These are phyloP conservation scores for Anthracocystis panici-leucophaei DNA, from an alignment of 1,284 basidiomycete species.

Conservation along the genomic window DNA sequence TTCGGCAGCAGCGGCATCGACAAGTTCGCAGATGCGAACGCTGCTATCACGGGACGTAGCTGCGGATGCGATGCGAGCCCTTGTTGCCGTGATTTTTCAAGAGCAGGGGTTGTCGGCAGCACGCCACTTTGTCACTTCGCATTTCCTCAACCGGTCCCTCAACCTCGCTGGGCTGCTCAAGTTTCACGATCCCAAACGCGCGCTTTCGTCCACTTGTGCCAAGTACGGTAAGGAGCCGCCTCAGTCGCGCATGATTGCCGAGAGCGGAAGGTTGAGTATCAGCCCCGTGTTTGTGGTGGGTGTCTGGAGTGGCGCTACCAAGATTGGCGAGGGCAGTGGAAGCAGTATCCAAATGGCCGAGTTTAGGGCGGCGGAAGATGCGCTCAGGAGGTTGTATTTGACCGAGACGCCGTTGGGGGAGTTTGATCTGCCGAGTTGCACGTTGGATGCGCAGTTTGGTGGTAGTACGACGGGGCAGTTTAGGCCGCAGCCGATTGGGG, in stretches of 20 bases:
- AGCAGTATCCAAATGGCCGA: constrained; percentile 94
- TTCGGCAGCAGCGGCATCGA: neutral
- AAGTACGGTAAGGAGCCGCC: constrained; percentile 66
- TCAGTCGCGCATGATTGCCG: constrained; percentile 80
- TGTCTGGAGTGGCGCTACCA: constrained; percentile 83
- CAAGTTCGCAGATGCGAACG: constrained; percentile 21
- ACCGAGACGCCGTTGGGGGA: constrained; percentile 73
- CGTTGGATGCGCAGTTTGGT: constrained; percentile 48
- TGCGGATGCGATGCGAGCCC: constrained; percentile 71
- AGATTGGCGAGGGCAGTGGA: constrained; percentile 95
- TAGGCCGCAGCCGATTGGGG: constrained; percentile 34
- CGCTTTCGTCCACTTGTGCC: constrained; percentile 66
- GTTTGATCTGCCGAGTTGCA: constrained; percentile 71
- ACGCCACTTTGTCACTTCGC: constrained; percentile 51
- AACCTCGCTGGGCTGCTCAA: constrained; percentile 83
- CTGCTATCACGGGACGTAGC: constrained; percentile 59
- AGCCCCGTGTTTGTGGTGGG: constrained; percentile 93
- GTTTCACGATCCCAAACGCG: constrained; percentile 73
- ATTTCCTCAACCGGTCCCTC: constrained; percentile 69
- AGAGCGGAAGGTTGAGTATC: constrained; percentile 88
- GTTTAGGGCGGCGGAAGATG: constrained; percentile 87
- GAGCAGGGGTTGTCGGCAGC: constrained; percentile 66
- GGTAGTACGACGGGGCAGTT: constrained; percentile 8
- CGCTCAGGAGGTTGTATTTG: constrained; percentile 82
- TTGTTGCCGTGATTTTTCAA: constrained; percentile 74